Conservation (phyloP, 345 rosid genomes). For the Eucalyptus shirleyi region DNA sequence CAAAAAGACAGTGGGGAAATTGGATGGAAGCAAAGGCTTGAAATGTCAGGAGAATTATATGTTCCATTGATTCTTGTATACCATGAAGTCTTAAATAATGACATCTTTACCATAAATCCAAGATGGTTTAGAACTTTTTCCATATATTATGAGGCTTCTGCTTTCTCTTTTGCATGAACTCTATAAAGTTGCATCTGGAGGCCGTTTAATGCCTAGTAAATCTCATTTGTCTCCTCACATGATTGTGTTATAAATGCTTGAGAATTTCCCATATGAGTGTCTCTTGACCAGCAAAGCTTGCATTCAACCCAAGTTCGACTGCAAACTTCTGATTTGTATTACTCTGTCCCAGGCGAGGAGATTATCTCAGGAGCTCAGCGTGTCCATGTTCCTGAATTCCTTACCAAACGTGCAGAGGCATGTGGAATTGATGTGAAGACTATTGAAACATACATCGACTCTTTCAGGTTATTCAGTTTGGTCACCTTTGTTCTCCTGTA, state of each 20-base stretch:
- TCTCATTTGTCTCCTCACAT: not conserved
- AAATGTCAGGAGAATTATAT: not conserved
- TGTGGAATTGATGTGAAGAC: slow-evolving; percentile 69
- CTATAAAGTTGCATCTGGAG: not conserved
- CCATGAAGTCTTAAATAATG: not conserved
- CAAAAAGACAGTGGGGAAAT: not conserved
- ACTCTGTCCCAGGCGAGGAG: slow-evolving; percentile 54
- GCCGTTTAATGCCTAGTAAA: not conserved
- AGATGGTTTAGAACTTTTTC: not conserved
- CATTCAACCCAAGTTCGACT: not conserved
- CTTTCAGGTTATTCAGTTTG: slow-evolving; percentile 48
- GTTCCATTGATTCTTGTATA: not conserved
- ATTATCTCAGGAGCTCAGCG: slow-evolving; percentile 93
- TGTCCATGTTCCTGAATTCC: slow-evolving; percentile 58
- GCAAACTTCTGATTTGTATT: not conserved
- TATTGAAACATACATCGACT: slow-evolving; percentile 59
- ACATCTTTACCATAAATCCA: not conserved
- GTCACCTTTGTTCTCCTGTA: not conserved
- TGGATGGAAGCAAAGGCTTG: not conserved
- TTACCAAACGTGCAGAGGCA: slow-evolving; percentile 56
- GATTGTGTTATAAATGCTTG: not conserved
- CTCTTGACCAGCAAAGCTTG: not conserved
- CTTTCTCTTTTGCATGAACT: not conserved
- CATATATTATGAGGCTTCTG: not conserved
- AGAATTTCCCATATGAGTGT: not conserved